Percentiles rank a stretch among this genome's conserved stretches.
Conservation (phyloP, 1,284 basidiomycete species). For the Sporisorium exsertum region DNA sequence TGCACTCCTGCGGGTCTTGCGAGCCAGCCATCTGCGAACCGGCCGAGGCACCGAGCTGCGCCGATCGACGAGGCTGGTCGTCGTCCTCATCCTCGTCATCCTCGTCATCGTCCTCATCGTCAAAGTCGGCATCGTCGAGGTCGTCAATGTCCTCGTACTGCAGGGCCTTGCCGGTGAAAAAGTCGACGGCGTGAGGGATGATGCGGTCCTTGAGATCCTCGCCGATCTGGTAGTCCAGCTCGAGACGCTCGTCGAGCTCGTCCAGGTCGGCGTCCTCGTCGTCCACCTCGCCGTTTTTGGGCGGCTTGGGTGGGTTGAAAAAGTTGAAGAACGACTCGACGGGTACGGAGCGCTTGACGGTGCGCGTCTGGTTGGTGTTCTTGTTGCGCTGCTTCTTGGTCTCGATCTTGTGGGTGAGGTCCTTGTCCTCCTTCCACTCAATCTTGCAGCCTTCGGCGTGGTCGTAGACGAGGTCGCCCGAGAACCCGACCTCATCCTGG, state of each 20-base stretch:
- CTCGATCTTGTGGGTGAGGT: constrained; percentile 95
- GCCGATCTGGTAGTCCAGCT: constrained; percentile 97
- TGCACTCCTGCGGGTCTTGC: constrained; percentile 66
- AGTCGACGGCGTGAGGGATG: constrained; percentile 88
- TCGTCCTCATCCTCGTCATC: constrained; percentile 69
- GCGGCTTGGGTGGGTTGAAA: constrained; percentile 67
- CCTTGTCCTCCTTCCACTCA: constrained; percentile 98
- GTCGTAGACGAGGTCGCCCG: constrained; percentile 95
- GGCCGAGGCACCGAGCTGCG: constrained; percentile 48
- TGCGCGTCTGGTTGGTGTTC: constrained; percentile 70
- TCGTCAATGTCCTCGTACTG: constrained; percentile 81
- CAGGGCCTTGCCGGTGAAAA: constrained; percentile 93
- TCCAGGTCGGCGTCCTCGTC: constrained; percentile 63
- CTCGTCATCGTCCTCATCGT: constrained; percentile 65
- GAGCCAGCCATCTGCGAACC: constrained; percentile 56
- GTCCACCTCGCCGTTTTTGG: constrained; percentile 58
- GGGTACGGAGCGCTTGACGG: constrained; percentile 68
- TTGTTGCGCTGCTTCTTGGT: constrained; percentile 99
- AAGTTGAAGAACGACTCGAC: constrained; percentile 70
- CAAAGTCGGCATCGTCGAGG: constrained; percentile 73
- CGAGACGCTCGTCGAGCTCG: constrained; percentile 84
- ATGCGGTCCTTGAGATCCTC: constrained; percentile 98
- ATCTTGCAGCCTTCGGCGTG: constrained; percentile 89
- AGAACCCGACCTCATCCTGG: constrained; percentile 88
- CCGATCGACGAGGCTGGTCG: constrained; percentile 44